Base-by-base conservation (phyloP, 495 filamentous ascomycete species). In the Darksidea phi region DNA sequence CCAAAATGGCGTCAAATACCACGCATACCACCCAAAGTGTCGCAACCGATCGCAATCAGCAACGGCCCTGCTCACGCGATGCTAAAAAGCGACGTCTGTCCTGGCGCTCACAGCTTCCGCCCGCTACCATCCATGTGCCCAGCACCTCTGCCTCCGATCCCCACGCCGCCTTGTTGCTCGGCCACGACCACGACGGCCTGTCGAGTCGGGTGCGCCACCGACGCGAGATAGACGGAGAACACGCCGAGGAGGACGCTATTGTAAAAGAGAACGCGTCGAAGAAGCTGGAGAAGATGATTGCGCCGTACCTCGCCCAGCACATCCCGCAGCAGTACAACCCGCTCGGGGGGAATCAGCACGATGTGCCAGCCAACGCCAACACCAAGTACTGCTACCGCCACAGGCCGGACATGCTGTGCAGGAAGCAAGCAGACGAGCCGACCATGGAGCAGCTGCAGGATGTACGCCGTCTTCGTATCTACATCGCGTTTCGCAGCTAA, bases 381-480 rank as follows among this genome's bases (percentile, higher is more conserved):
- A 94, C 90, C 48, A 91, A 88, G 72, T 97, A 90, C 76, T 99
- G 94, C 74, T 97, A 99, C 73, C 85, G 94, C 28, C 94, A 99
- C 72, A 82, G 89, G 45, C 95, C 94, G 20, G 95, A 97, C 70
- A 83, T 93, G 26, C 96, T 96, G 76, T 99, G 94, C 74, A 77
- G 90, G 53, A 82, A 92, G 54, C 90, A 94, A 56, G 91, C 89
- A 37, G 90, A 97, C 75, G 94, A 97, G 73, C 86, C 89, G 36
- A 91, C 92, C 38, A 97, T 97, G 95, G 88, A 91, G 66, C 87
- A 90, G 74, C 79, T 99, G 56, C 94, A 97, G 70, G 84, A 83
- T 69, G 89, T 91, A 81, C 54, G 85, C 74, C 53, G 57, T 53
- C 23, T 21, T n/a, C 54, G 13, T 49, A 47, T 57, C 32, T 28